phyloP scores from a whole-genome alignment of 306 rosid species.

The Styphnolobium japonicum region DNA sequence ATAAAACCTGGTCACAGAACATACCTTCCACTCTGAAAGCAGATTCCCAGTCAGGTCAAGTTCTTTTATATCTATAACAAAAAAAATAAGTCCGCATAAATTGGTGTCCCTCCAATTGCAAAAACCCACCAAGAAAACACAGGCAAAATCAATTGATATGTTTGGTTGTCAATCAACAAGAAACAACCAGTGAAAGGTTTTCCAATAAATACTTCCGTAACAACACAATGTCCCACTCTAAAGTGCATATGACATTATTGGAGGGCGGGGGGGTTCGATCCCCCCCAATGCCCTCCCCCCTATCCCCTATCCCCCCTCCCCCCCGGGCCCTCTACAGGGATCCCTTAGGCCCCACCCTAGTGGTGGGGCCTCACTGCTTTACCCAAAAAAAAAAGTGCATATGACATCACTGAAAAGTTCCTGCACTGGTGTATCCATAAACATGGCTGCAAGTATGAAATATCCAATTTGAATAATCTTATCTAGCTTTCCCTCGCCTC shows the following conservation, averaged over 20 bases:
- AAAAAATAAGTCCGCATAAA: neutral
- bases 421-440: no score
- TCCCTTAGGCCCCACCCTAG: no score
- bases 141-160: neutral
- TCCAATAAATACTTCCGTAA: neutral
- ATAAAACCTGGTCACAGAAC: constrained; percentile 24
- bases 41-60: constrained; percentile 93
- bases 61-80: constrained; percentile 64
- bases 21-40: constrained; percentile 88
- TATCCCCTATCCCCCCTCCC: no score
- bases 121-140: neutral
- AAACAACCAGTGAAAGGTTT: neutral
- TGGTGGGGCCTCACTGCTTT: no score
- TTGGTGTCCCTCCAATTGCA: neutral
- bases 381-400: no score
- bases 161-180: neutral
- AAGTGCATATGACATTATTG: neutral
- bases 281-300: no score
- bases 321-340: no score
- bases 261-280: no score
- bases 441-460: no score
- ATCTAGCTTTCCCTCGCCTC: no score
- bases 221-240: neutral
- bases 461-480: no score
- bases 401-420: neutral